Evolutionary conservation across 2,329 filamentous ascomycete genomes (phyloP), one percentile per base, ranked within the genome.

Genomic region (Ceratocystis smalleyi): DNA sequence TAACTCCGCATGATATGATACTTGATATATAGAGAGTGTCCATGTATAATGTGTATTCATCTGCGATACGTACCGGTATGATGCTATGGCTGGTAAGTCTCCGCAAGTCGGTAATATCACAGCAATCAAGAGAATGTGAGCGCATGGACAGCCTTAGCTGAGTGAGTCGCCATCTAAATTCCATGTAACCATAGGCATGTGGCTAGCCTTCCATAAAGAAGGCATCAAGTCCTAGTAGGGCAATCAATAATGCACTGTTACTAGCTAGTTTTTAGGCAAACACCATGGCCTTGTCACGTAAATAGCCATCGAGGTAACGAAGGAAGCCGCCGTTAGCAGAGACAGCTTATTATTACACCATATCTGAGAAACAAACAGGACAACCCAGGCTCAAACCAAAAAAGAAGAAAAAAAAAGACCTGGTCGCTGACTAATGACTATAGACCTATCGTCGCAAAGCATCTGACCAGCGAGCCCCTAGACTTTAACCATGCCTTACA

Each of bases 401-500:
- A 54, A 55, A 63, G 22, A 45, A 54, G 47, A 63, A 51, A 19
- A 65, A 47, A 54, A 43, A 51, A 62, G 8, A 65, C 27, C 32
- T 22, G 10, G 17, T 17, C 22, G 1, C 49, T 30, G 19, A 51
- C 22, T 51, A 27, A 61, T 30, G 19, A 51, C 22, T 51, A 27
- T 51, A 22, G 10, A 51, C 22, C 24, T 24, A 27, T 51, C 22
- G 22, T 12, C 47, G 15, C 22, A 51, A 12, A 15, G 15, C 22
- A 24, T 17, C 22, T 19, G 17, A 24, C 35, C 22, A 12, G 32
- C 27, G 35, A 24, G 15, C 22, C 8, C 54, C 30, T 22, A 12
- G 27, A 17, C 51, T 4, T 30, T 24, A 47, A 10, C 30, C 3
- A 35, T 12, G n/a, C 27, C 22, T 59, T 64, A 66, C 62, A 66